These are phyloP conservation scores for Fonsecaea erecta DNA, from an alignment of 2,329 filamentous ascomycete genomes.

Conservation along the genomic window DNA sequence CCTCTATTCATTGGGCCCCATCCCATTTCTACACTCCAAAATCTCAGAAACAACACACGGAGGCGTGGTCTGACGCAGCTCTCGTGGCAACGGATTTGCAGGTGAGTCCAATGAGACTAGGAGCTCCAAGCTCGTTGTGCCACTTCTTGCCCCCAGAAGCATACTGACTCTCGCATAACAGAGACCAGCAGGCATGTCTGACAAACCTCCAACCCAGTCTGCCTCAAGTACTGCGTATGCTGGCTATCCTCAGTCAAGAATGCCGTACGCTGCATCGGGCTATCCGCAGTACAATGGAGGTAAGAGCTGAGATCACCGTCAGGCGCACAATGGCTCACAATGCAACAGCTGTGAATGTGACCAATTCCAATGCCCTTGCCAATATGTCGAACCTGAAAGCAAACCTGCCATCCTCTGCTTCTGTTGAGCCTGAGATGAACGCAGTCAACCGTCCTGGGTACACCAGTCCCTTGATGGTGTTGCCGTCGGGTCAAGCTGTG, in stretches of 20 bases:
- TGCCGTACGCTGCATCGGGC: constrained; percentile 27
- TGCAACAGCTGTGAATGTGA: constrained; percentile 26
- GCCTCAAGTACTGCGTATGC: constrained; percentile 26
- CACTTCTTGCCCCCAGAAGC: background rate
- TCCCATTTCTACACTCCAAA: constrained; percentile 30
- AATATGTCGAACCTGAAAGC: constrained; percentile 38
- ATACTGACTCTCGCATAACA: constrained; percentile 11
- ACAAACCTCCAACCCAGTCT: constrained; percentile 29
- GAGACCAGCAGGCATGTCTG: constrained; percentile 28
- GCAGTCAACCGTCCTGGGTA: constrained; percentile 31
- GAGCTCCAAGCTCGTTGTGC: background rate
- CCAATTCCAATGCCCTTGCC: constrained; percentile 29
- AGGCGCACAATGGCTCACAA: constrained; percentile 7
- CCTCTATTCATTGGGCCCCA: constrained; percentile 34
- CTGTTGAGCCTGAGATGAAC: constrained; percentile 25
- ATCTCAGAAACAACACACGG: constrained; percentile 17
- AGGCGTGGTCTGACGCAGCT: constrained; percentile 15
- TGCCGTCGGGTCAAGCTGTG: constrained; percentile 38
- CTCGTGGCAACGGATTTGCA: constrained; percentile 15
- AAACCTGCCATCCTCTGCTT: constrained; percentile 30
- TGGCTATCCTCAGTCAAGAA: constrained; percentile 31
- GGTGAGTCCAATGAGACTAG: constrained; percentile 9
- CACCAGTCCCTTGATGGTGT: constrained; percentile 37
- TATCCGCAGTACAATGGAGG: constrained; percentile 33
- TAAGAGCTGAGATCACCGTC: constrained; percentile 21